phyloP scores from a whole-genome alignment of 2,329 filamentous ascomycete species.

The Fusarium sp. region DNA sequence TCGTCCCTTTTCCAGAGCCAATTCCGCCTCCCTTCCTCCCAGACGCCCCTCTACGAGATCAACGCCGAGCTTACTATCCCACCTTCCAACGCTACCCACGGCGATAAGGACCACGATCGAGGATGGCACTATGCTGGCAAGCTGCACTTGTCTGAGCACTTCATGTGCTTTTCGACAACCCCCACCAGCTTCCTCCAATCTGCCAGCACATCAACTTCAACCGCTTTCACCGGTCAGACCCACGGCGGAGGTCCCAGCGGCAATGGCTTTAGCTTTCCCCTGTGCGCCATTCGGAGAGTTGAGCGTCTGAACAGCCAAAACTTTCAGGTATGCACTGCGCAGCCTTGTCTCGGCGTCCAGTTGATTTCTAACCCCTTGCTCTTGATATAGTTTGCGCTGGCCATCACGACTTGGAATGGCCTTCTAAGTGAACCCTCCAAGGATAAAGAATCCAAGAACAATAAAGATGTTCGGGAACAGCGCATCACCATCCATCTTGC shows the following conservation, averaged over 20 bases:
- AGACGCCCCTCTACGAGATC: conserved; percentile 95
- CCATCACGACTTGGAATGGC: conserved; percentile 94
- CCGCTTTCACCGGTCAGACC: conserved; percentile 88
- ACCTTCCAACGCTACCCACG: conserved; percentile 71
- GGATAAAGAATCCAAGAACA: conserved; percentile 57
- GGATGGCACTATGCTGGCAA: conserved; percentile 92
- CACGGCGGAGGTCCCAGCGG: conserved; percentile 91
- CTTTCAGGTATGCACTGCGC: conserved; percentile 64
- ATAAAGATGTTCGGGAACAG: conserved; percentile 67
- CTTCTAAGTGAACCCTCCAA: conserved; percentile 65
- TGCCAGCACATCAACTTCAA: conserved; percentile 79
- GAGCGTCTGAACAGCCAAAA: conserved; percentile 92
- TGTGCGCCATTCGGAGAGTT: conserved; percentile 89
- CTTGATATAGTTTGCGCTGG: conserved; percentile 75
- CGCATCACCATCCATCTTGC: conserved; percentile 91
- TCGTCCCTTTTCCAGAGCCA: conserved; percentile 92
- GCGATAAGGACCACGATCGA: conserved; percentile 73
- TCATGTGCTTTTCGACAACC: conserved; percentile 95
- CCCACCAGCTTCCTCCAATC: conserved; percentile 84
- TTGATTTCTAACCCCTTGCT: conserved; percentile 4
- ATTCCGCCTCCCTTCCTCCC: conserved; percentile 90
- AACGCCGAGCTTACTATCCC: conserved; percentile 92
- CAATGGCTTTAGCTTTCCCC: conserved; percentile 93
- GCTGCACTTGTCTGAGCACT: conserved; percentile 92
- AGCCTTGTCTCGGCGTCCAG: background rate